Base-by-base conservation (phyloP, 2,329 filamentous ascomycete species). In the Alternaria atra region DNA sequence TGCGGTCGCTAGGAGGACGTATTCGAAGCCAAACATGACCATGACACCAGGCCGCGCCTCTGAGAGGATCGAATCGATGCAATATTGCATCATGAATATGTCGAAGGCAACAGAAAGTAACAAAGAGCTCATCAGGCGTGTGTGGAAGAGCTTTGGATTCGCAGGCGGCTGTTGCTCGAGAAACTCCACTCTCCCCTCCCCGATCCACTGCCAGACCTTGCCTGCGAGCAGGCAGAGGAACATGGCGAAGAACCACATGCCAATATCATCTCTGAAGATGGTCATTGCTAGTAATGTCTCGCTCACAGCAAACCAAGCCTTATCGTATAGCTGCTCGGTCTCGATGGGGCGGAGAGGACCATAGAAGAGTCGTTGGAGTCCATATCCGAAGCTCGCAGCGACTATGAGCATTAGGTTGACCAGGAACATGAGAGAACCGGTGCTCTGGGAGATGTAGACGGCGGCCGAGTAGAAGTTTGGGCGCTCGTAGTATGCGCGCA, bases 1-100 rank as follows among this genome's bases (percentile, higher is more conserved):
- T 52, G 89, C 90, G 9, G 96, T 90, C 2, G 89, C 85, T 61
- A 98, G 82, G 43, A 99, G 89, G 37, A 94, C 94, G 75, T 98
- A 98, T 78, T 99, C 95, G 71, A 99, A 99, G 6, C 96, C 89
- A 74, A 99, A 99, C 93, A 99, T 98, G 65, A 99, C 93, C 93
- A 98, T 99, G 91, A 99, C 98, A 60, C 96, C 95, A 0, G 94
- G 93, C n/a, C 91, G 86, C 2, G 94, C 92, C 75, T 96, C 90
- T 59, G 91, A 89, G 51, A 97, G 89, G 32, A 98, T 94, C 0
- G 91, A 92, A 29, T 89, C 87, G 63, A 97, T 85, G 60, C 91
- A 90, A 77, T 97, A 97, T 50, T 85, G 86, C 66, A 97, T 88
- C 80, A 99, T 89, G 76, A 86, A 90, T 25, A 89, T 77, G 74